phyloP scores from a whole-genome alignment of 129 eudicot species.

The Flaveria linearis region DNA sequence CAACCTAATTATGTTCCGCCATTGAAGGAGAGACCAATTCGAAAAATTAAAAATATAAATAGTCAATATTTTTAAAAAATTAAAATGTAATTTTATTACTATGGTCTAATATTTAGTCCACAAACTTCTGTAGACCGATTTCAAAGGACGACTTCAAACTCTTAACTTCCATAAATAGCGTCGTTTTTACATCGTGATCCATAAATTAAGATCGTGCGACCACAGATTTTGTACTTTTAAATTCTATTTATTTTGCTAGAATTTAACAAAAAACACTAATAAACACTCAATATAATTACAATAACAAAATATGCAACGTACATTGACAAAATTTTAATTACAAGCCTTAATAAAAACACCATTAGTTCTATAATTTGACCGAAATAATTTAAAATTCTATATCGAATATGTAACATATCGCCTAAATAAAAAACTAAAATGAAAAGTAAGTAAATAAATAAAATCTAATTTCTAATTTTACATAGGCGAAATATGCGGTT shows the following conservation, averaged over 20 bases:
- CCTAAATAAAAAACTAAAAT: neutral
- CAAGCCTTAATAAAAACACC: no score
- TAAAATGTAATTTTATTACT: neutral
- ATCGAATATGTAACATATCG: neutral
- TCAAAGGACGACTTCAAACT: neutral
- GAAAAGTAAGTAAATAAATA: neutral
- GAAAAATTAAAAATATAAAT: neutral
- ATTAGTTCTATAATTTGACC: neutral
- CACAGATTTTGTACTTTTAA: neutral
- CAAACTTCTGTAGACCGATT: neutral
- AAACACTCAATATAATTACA: no score
- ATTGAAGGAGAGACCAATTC: conserved; percentile 13
- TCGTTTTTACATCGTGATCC: neutral
- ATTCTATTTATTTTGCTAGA: neutral
- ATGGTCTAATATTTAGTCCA: neutral
- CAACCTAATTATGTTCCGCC: neutral
- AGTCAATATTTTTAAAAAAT: neutral
- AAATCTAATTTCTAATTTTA: neutral
- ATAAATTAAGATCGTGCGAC: neutral
- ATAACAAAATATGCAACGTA: no score
- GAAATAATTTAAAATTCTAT: neutral
- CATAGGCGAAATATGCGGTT: neutral
- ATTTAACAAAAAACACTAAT: neutral
- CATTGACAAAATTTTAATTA: no score
- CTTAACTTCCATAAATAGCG: neutral